These are phyloP conservation scores for Malus hybrid DNA, from an alignment of 331 rosid genomes.

Conservation along the genomic window DNA sequence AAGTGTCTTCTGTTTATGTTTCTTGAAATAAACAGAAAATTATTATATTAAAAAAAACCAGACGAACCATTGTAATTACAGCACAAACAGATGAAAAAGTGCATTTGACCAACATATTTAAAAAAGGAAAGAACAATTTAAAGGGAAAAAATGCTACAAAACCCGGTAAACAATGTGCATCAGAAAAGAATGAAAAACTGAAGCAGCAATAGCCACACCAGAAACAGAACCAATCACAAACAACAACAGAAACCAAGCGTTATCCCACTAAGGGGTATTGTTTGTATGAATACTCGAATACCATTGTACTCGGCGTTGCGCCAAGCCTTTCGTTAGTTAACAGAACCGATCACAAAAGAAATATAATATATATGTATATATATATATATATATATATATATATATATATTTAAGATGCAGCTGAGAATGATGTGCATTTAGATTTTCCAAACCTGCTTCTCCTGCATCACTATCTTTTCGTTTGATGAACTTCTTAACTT, in stretches of 20 bases:
- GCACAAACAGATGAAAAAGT: not conserved
- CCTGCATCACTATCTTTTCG: constrained; percentile 96
- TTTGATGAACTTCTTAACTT: constrained; percentile 44
- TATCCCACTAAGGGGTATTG: too few relatives aligned
- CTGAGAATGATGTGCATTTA: not conserved
- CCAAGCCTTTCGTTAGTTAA: not conserved
- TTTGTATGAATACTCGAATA: too few relatives aligned
- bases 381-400: not conserved
- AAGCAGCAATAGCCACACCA: not conserved
- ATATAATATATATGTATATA: not conserved
- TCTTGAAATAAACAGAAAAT: not conserved
- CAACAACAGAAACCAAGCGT: too few relatives aligned
- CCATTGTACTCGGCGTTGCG: too few relatives aligned
- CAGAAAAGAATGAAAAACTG: not conserved
- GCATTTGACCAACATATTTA: not conserved
- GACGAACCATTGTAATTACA: not conserved
- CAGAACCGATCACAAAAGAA: not conserved
- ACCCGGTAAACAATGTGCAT: not conserved
- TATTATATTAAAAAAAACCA: not conserved
- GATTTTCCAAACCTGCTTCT: constrained; percentile 57
- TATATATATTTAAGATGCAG: not conserved
- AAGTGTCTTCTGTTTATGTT: not conserved
- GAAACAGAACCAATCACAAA: not conserved
- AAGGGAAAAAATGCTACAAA: not conserved
- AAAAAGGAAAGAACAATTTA: not conserved